Percentiles rank a stretch among this genome's conserved stretches.
Evolutionary conservation across 1,284 basidiomycete genomes (phyloP).

Genomic region (Nidula niveotomentosa): DNA sequence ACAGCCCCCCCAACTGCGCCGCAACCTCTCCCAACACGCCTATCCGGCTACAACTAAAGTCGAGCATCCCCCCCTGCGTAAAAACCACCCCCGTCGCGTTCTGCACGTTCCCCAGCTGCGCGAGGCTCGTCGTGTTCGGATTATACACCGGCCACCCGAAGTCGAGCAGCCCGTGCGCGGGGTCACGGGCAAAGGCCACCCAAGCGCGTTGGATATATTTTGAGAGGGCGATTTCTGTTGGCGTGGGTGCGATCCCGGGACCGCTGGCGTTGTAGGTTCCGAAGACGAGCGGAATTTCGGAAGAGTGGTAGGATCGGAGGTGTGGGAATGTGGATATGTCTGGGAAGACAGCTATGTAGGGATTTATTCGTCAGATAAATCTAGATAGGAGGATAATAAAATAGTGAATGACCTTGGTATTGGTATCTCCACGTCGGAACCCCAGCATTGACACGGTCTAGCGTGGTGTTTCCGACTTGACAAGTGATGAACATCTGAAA

Average conservation of each 20-base stretch:
- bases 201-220: slow-evolving; percentile 26
- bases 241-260: slow-evolving; percentile 14
- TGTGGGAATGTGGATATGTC: slow-evolving; percentile 24
- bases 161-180: slow-evolving; percentile 19
- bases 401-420: slow-evolving; percentile 25
- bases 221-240: slow-evolving; percentile 23
- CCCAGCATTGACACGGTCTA: slow-evolving; percentile 17
- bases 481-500: slow-evolving; percentile 16
- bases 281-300: slow-evolving; percentile 30
- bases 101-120: slow-evolving; percentile 23
- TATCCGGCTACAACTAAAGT: slow-evolving; percentile 10
- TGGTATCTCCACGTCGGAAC: slow-evolving; percentile 31
- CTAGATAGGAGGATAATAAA: background rate
- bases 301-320: slow-evolving; percentile 29
- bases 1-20: no score
- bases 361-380: background rate
- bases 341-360: slow-evolving; percentile 25
- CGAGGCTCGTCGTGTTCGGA: slow-evolving; percentile 22
- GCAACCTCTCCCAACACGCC: slow-evolving; percentile 15
- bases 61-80: slow-evolving; percentile 16
- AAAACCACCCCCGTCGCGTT: slow-evolving; percentile 20
- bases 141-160: slow-evolving; percentile 32
- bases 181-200: slow-evolving; percentile 30
- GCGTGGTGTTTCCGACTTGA: slow-evolving; percentile 16
- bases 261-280: slow-evolving; percentile 22